These are phyloP conservation scores for Colletotrichum gigasporum DNA, from an alignment of 2,329 filamentous ascomycete species.

Conservation along the genomic window DNA sequence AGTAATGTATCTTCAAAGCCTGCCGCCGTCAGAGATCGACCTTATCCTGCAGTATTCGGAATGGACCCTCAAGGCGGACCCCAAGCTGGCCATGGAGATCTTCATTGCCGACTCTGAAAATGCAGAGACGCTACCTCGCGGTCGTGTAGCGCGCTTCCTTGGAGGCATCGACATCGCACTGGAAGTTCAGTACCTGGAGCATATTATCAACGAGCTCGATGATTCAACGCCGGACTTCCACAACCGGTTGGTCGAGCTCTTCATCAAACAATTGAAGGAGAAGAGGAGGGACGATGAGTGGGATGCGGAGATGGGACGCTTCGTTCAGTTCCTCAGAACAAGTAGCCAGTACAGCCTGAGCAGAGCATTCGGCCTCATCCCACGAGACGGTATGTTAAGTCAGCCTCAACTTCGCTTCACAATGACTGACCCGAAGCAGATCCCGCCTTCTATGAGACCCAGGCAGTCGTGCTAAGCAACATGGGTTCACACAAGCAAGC, in stretches of 20 bases:
- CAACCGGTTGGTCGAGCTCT: conserved; percentile 79
- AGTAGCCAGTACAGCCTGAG: conserved; percentile 84
- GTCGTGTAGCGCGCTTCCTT: conserved; percentile 79
- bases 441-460: conserved; percentile 85
- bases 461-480: conserved; percentile 90
- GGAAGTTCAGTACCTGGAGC: conserved; percentile 86
- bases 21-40: conserved; percentile 88
- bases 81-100: conserved; percentile 86
- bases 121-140: conserved; percentile 82
- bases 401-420: not conserved
- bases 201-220: conserved; percentile 87
- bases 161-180: conserved; percentile 74
- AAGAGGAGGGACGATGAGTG: conserved; percentile 58
- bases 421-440: conserved; percentile 59
- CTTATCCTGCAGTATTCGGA: conserved; percentile 90
- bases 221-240: conserved; percentile 89
- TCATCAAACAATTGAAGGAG: conserved; percentile 65
- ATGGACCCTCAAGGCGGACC: conserved; percentile 82
- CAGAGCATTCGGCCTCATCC: conserved; percentile 80
- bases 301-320: conserved; percentile 68
- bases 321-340: conserved; percentile 78
- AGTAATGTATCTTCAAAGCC: conserved; percentile 87
- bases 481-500: conserved; percentile 97
- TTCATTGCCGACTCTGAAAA: conserved; percentile 95
- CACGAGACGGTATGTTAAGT: conserved; percentile 73